Evolutionary conservation across 805 yeast species (phyloP), one percentile per base, ranked within the genome.

Genomic region (Jamesozyma gamospora): DNA sequence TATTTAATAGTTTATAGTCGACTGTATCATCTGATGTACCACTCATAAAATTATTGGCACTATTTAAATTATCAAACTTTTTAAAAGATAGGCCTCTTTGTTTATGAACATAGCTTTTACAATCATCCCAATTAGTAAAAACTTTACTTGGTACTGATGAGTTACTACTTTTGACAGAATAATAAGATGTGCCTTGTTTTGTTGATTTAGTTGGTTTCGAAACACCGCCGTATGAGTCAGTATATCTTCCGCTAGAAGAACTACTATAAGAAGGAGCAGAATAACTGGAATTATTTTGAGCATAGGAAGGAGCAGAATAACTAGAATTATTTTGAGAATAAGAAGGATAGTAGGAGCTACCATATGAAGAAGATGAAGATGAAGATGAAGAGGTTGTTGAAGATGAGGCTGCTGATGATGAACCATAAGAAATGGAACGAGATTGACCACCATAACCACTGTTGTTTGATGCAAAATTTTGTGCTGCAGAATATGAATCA

Each of bases 401-500:
- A 18, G 34, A 32, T 11, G 4, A 10, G 4, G 6, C 6, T 4
- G 32, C 9, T 4, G 12, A 17, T 16, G 34, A 31, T 15, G 19
- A 8, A 6, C 5, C 12, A 10, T 10, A 11, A 7, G 25, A 17
- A 18, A n/a, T 4, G 6, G 25, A 17, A 18, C 34, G 12, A 6
- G 34, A 16, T 17, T 12, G 4, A 6, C 18, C 18, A 18, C 5
- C 12, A 14, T 24, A 29, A 8, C 24, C 25, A 24, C 17, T 28
- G 21, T 15, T 24, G 16, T 14, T 29, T 12, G 21, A 39, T 2
- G 44, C 41, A 55, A 69, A 78, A 0, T 55, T 58, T 18, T 52
- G 42, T 0, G 94, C 94, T 24, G 69, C 82, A 0, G 48, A 47
- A 1, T 21, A 39, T 2, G 72, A 57, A 10, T 52, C 46, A 52